Base-by-base conservation (phyloP, 225 moss, liverwort and hornwort species). In the Straminergon stramineum region DNA sequence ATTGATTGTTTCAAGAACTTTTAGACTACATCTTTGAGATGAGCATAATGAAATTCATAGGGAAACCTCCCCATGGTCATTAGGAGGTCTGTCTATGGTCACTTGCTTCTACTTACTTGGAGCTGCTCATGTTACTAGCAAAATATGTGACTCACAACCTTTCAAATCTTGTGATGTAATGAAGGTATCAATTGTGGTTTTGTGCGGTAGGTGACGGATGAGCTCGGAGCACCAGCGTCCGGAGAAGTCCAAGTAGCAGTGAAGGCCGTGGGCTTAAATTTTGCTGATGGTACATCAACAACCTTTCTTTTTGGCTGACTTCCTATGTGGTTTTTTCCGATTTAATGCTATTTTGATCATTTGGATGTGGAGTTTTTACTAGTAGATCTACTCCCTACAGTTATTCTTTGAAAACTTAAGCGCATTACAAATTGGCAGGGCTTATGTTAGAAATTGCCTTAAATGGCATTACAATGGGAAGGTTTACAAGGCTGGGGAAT, bases 181-280 rank as follows among this genome's bases (percentile, higher is more conserved):
- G 65, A 78, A 76, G 14, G 24, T 43, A 74, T 75, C 41, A 60
- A 60, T 61, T 85, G 75, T 75, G 71, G 43, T 73, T 73, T 43
- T 58, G 55, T 87, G 55, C 3, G 79, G 41, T 66, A 94, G 94
- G 90, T 92, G 84, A 69, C 84, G 75, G 93, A 93, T 63, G 90
- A 91, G 75, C 91, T 94, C 24, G 86, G 81, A 75, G 86, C 91
- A 79, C 93, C 94, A 86, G 84, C 84, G 53, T 80, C 94, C 71
- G 94, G 89, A 90, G 93, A 94, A 80, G 90, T 94, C 23, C 94
- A 89, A 90, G 93, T 94, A 75, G 89, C 90, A 86, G 91, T 93
- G 10, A 94, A 94, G 89, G 94, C 93, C 32, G 93, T 94, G 71
- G 94, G 94, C 71, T 88, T 94, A 75, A 93, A 94, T 85, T 94